Base-by-base conservation (phyloP, 1,139 yeast species). In the Saccharomyces hybrid region DNA sequence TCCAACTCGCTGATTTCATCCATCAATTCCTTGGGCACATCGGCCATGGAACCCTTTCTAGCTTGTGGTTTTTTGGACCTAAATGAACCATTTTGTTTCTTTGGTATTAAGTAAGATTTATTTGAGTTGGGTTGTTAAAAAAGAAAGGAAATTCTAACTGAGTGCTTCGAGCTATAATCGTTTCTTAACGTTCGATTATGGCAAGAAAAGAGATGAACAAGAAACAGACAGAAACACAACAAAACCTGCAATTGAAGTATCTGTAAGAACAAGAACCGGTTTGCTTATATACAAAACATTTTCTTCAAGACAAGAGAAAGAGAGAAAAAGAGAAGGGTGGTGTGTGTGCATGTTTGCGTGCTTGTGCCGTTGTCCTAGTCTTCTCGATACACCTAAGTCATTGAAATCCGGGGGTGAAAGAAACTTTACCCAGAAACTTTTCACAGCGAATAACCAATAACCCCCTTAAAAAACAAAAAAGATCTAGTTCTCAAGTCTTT, bases 31-130 rank as follows among this genome's bases (percentile, higher is more conserved):
- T 78, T 79, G 51, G 95, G 87, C 56, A 86, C 85, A 61, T 84
- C 90, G 50, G 85, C 79, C 80, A 85, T 82, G 46, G 95, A 83
- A 54, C 95, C 83, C 78, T 78, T 86, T 76, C 95, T 84, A 68
- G 84, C 83, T 60, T 87, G 91, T 53, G 95, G 95, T 64, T 81
- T 82, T 86, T 84, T 61, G 95, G 93, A 69, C 95, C 95, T 69
- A 86, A 79, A 72, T 83, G 88, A 70, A 86, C 95, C 95, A 86
- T 86, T 62, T 34, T 38, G 1, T 38, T 38, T 38, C 14, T 34
- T 34, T 11, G 7, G 21, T 38, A 8, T 24, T 24, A 4, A 24
- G 26, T 24, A 28, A 28, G 31, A n/a, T 4, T 16, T 38, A 38
- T 14, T 38, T 16, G 44, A 38, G 44, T 16, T 16, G n/a, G 44